A percentile compares a stretch with the other conserved stretches of the same genome.
Evolutionary conservation across 2,329 filamentous ascomycete species (phyloP).

Genomic region (Pleoardoris graminearum): DNA sequence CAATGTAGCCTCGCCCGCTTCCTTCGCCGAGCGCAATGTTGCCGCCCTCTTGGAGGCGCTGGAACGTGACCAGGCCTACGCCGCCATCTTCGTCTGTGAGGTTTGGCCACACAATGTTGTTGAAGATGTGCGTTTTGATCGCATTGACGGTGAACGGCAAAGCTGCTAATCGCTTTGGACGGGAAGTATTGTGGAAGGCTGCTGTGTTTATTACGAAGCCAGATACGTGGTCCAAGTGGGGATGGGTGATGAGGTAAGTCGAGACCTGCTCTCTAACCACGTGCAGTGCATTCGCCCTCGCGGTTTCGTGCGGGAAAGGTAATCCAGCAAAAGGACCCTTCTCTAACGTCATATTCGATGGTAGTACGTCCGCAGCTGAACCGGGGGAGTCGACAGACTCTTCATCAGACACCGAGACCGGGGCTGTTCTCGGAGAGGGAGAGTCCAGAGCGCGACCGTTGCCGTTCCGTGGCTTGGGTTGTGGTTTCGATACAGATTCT

Average conservation of each 20-base stretch:
- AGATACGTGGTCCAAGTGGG: constrained; percentile 93
- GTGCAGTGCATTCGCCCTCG: constrained; percentile 78
- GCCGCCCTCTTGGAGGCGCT: constrained; percentile 84
- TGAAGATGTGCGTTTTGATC: constrained; percentile 94
- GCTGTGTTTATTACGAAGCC: constrained; percentile 94
- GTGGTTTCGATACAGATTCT: constrained; percentile 15
- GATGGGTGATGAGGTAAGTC: constrained; percentile 90
- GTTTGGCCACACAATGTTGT: constrained; percentile 97
- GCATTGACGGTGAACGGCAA: constrained; percentile 88
- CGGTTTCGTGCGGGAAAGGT: constrained; percentile 65
- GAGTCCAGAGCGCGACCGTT: constrained; percentile 20
- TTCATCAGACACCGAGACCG: constrained; percentile 28
- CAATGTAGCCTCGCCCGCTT: constrained; percentile 79
- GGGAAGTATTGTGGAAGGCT: constrained; percentile 72
- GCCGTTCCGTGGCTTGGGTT: constrained; percentile 20
- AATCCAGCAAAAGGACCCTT: constrained; percentile 80
- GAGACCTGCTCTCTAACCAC: constrained; percentile 80
- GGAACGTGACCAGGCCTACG: constrained; percentile 87
- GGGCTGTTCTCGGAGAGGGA: constrained; percentile 31
- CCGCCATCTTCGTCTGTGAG: constrained; percentile 94
- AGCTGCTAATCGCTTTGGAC: constrained; percentile 82
- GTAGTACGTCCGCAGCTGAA: constrained; percentile 28
- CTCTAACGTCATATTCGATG: constrained; percentile 60
- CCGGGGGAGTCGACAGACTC: constrained; percentile 34
- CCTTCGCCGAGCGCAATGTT: constrained; percentile 82